These are phyloP conservation scores for Jamesozyma rosinii DNA, from an alignment of 805 yeast genomes.

Conservation along the genomic window DNA sequence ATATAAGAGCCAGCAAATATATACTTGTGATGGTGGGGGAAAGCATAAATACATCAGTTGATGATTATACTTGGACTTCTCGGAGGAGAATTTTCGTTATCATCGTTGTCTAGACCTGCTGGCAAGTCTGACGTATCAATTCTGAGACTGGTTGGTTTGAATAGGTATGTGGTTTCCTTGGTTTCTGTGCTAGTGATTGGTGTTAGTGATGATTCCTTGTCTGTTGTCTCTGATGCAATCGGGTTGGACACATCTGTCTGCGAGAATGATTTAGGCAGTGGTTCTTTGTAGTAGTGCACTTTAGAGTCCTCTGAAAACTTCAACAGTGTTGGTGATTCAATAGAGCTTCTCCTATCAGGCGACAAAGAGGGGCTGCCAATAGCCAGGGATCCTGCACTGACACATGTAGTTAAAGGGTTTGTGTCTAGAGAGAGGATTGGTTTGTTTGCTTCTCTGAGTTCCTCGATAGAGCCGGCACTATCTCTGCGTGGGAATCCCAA, in stretches of 20 bases:
- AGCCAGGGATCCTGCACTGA: conserved; percentile 10
- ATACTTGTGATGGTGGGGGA: too few species aligned
- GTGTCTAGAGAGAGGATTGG: conserved; percentile 26
- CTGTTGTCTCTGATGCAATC: background rate
- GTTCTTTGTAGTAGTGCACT: conserved; percentile 25
- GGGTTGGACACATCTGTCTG: background rate
- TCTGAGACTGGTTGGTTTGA: conserved; percentile 1
- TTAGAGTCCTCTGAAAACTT: conserved; percentile 20
- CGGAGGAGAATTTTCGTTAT: conserved; percentile 6
- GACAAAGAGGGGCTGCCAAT: conserved; percentile 26
- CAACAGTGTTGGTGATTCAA: conserved; percentile 27
- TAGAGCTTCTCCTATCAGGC: conserved; percentile 18
- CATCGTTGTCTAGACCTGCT: background rate
- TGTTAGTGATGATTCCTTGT: background rate
- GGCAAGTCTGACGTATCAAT: background rate
- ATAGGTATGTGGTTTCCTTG: conserved; percentile 1
- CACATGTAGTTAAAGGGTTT: conserved; percentile 18
- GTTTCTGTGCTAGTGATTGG: conserved; percentile 1
- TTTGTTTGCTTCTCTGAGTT: conserved; percentile 3
- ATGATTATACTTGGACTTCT: conserved; percentile 15
- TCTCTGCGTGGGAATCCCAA: background rate
- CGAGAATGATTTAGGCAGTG: conserved; percentile 17
- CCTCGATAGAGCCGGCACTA: background rate
- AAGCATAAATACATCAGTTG: too few species aligned
- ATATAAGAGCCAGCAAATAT: too few species aligned